Evolutionary conservation across 1,284 basidiomycete species (phyloP).

Genomic region (Gomphus bonarii): DNA sequence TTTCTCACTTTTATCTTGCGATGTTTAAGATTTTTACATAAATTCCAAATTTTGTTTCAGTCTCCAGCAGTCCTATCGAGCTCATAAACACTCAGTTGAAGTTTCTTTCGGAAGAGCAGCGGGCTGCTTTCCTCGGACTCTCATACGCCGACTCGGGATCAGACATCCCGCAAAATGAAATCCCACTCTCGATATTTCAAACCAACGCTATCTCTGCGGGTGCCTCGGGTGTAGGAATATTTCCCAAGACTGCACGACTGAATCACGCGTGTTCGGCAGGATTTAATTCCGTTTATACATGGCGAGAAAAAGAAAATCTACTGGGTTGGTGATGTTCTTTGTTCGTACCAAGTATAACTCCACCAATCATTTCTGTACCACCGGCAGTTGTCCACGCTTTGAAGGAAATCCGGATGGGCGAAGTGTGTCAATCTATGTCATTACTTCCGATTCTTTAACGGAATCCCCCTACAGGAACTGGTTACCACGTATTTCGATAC

Average conservation of each 20-base stretch:
- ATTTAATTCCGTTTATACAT: slow-evolving; percentile 53
- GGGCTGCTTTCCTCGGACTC: slow-evolving; percentile 1
- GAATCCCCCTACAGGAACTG: slow-evolving; percentile 33
- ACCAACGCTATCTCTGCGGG: slow-evolving; percentile 52
- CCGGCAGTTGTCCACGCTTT: slow-evolving; percentile 45
- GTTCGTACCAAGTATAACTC: not conserved
- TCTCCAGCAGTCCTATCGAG: not conserved
- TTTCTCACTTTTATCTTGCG: not conserved
- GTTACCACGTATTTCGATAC: slow-evolving; percentile 51
- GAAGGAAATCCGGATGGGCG: slow-evolving; percentile 37
- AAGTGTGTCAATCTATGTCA: slow-evolving; percentile 26
- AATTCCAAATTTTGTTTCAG: not conserved
- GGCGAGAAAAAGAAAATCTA: slow-evolving; percentile 14
- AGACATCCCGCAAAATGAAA: slow-evolving; percentile 4
- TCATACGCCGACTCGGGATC: not conserved
- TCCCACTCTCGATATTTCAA: slow-evolving; percentile 44
- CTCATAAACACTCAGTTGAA: not conserved
- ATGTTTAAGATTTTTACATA: not conserved
- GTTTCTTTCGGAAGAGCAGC: not conserved
- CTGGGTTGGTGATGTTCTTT: not conserved
- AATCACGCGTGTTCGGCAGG: slow-evolving; percentile 57
- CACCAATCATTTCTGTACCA: slow-evolving; percentile 28
- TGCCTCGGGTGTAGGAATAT: slow-evolving; percentile 37
- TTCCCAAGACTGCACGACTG: slow-evolving; percentile 48
- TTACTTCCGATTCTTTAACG: not conserved